A percentile compares a stretch with the other conserved stretches of the same genome.
phyloP scores from a whole-genome alignment of 129 eudicot genomes.

The Tagetes patula region DNA sequence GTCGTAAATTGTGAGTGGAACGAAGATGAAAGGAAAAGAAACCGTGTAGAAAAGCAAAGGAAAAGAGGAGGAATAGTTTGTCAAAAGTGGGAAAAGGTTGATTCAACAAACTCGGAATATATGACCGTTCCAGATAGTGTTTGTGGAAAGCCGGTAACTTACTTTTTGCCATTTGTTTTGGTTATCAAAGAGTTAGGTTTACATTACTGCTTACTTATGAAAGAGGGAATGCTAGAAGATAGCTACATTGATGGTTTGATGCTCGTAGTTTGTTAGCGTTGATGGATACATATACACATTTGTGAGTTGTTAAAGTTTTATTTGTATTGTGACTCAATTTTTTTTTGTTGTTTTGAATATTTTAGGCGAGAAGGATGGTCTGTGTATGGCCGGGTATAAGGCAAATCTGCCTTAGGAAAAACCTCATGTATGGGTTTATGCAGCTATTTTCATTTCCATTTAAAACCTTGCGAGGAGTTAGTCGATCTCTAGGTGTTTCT shows the following conservation, averaged over 20 bases:
- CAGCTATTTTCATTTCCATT: slow-evolving; percentile 70
- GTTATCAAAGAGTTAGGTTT: slow-evolving; percentile 32
- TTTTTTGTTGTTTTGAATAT: slow-evolving; percentile 13
- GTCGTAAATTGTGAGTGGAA: not conserved
- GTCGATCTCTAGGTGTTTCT: slow-evolving; percentile 72
- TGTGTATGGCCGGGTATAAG: slow-evolving; percentile 84
- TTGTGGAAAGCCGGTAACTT: slow-evolving; percentile 30
- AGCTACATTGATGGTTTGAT: not conserved
- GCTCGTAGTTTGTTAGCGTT: not conserved
- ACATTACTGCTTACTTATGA: slow-evolving; percentile 7
- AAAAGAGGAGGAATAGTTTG: slow-evolving; percentile 17
- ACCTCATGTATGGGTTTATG: slow-evolving; percentile 78
- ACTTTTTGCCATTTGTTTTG: slow-evolving; percentile 19
- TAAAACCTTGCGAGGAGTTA: slow-evolving; percentile 74
- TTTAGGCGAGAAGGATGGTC: slow-evolving; percentile 63
- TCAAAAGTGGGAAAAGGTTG: slow-evolving; percentile 24
- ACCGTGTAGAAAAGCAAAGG: slow-evolving; percentile 3
- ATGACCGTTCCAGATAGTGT: slow-evolving; percentile 4
- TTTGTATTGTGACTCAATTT: slow-evolving; percentile 1
- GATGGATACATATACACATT: slow-evolving; percentile 1
- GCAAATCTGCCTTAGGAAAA: slow-evolving; percentile 78
- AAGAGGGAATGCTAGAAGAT: slow-evolving; percentile 14
- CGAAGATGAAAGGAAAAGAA: slow-evolving; percentile 12
- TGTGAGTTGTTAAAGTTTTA: not conserved
- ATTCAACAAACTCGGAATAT: slow-evolving; percentile 13